phyloP scores from a whole-genome alignment of 441 rosid species.

The Erysimum cheiri region DNA sequence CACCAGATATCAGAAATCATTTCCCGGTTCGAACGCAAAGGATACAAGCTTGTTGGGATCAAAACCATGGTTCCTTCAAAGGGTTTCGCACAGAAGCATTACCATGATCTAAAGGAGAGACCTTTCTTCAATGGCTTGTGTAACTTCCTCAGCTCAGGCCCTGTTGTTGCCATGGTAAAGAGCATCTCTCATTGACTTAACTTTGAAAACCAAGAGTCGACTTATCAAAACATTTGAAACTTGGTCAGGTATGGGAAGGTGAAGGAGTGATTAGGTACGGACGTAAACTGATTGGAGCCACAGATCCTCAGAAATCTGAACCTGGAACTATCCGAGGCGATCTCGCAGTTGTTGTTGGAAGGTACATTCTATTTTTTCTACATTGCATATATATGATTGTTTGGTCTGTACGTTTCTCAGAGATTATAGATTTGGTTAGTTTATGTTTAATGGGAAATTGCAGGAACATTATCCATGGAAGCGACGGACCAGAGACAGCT shows the following conservation, averaged over 20 bases:
- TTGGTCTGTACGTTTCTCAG: neutral
- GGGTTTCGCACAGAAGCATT: slow-evolving; percentile 84
- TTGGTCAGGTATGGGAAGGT: slow-evolving; percentile 91
- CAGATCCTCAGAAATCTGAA: slow-evolving; percentile 97
- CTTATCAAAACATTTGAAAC: neutral
- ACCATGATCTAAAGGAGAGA: slow-evolving; percentile 90
- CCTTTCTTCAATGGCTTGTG: slow-evolving; percentile 95
- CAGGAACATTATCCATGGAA: slow-evolving; percentile 96
- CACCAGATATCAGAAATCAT: slow-evolving; percentile 83
- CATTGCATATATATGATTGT: neutral
- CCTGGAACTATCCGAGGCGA: slow-evolving; percentile 98
- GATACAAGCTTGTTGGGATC: slow-evolving; percentile 92
- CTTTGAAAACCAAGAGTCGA: neutral
- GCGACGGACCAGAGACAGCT: slow-evolving; percentile 95
- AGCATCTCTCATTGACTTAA: neutral
- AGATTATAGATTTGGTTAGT: slow-evolving; percentile 7
- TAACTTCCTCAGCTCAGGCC: slow-evolving; percentile 98
- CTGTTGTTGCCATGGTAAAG: slow-evolving; percentile 87
- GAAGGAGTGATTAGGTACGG: slow-evolving; percentile 92
- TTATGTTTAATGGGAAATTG: neutral
- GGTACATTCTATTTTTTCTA: slow-evolving; percentile 49
- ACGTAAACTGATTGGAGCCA: slow-evolving; percentile 92
- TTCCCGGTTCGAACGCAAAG: slow-evolving; percentile 92
- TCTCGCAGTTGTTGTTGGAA: slow-evolving; percentile 90
- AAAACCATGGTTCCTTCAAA: slow-evolving; percentile 83